Base-by-base conservation (phyloP, 345 rosid species). In the Pistacia integerrima region DNA sequence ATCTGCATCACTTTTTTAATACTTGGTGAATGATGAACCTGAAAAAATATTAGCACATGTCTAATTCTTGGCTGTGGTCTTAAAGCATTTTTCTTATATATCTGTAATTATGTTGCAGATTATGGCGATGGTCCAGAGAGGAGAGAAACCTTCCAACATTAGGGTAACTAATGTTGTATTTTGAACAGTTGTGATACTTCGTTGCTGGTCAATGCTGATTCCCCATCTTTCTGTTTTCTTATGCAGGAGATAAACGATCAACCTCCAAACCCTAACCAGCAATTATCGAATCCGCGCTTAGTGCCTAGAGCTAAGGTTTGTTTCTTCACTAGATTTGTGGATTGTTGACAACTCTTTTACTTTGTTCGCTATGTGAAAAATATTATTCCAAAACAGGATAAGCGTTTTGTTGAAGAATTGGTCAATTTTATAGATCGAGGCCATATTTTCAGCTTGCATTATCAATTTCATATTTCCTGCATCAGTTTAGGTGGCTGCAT, bases 41-140 rank as follows among this genome's bases (percentile, higher is more conserved):
- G 13, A 69, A 22, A 30, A 44, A 17, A 71, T 75, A 59, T 54
- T 20, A 65, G 61, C 58, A 38, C 35, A 11, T 16, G 18, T 52
- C 59, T n/a, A 46, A 14, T 18, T 25, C 58, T 75, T 82, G 63
- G 72, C n/a, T 41, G 46, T 54, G 17, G 12, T 46, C 41, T 58
- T 41, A 41, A 70, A 46, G 57, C 41, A 49, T 54, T 70, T 14
- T 48, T 20, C 72, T 65, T 35, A 8, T 56, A 67, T 72, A 36
- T 58, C 20, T 69, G 28, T 76, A 41, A 58, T 77, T 59, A 30
- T 67, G 5, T 67, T 84, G 85, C 89, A 97, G 98, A 92, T 92
- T 74, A 89, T 94, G 97, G 88, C 85, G 67, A 94, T 97, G 99
- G 83, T 97, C 72, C 97, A 87, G 78, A 89, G 98, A 85, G 98